Evolutionary conservation across 192 early-diverging fungal genomes (phyloP).

Genomic region (Podila clonocystis): DNA sequence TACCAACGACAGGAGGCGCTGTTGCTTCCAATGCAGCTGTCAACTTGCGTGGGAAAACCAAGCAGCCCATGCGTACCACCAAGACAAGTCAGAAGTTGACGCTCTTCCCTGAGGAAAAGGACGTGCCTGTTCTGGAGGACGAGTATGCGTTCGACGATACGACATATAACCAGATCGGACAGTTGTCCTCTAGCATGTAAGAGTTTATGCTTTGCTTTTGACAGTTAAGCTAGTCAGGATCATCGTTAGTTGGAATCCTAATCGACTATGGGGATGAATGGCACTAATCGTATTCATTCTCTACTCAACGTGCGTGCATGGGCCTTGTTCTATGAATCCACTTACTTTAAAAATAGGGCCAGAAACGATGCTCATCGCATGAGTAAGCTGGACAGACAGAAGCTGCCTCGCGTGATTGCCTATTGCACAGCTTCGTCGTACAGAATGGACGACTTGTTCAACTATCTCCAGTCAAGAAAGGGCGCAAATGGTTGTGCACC

Average conservation of each 20-base stretch:
- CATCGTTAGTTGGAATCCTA: conserved; percentile 33
- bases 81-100: conserved; percentile 94
- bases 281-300: conserved; percentile 1
- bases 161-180: conserved; percentile 79
- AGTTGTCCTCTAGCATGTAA: conserved; percentile 59
- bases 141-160: conserved; percentile 60
- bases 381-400: conserved; percentile 76
- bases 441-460: conserved; percentile 78
- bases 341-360: conserved; percentile 22
- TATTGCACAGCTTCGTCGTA: conserved; percentile 88
- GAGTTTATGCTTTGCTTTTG: background rate
- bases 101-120: conserved; percentile 85
- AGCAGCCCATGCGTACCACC: conserved; percentile 86
- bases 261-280: conserved; percentile 1
- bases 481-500: conserved; percentile 70
- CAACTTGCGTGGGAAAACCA: conserved; percentile 54
- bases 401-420: conserved; percentile 83
- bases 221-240: background rate
- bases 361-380: conserved; percentile 78
- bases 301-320: background rate
- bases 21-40: conserved; percentile 4
- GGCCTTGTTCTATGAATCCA: background rate
- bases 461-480: conserved; percentile 76
- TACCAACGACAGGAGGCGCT: conserved; percentile 15
- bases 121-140: conserved; percentile 49